phyloP scores from a whole-genome alignment of 495 filamentous ascomycete species.

The Podospora anserina region DNA sequence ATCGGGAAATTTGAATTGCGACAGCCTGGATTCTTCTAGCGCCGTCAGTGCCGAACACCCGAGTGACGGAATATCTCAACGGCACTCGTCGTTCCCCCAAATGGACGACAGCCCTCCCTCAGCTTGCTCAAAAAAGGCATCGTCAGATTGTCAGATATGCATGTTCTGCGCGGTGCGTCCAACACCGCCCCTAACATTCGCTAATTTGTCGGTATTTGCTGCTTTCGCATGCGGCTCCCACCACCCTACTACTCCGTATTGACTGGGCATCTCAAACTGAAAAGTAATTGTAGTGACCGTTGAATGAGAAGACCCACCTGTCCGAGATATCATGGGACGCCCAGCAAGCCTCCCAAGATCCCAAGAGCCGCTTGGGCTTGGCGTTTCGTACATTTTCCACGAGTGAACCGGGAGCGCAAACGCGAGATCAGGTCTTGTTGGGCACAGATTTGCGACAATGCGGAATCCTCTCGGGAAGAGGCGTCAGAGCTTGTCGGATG shows the following conservation, averaged over 20 bases:
- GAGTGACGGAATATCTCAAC: slow-evolving; percentile 7
- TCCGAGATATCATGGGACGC: slow-evolving; percentile 9
- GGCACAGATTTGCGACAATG: not conserved
- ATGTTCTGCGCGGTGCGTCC: not conserved
- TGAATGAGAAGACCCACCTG: not conserved
- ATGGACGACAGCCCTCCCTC: not conserved
- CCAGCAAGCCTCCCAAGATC: slow-evolving; percentile 3
- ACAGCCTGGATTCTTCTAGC: not conserved
- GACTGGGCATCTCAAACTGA: not conserved
- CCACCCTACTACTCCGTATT: not conserved
- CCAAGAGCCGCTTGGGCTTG: slow-evolving; percentile 16
- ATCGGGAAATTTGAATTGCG: not conserved
- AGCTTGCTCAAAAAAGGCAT: not conserved
- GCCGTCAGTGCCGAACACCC: slow-evolving; percentile 7
- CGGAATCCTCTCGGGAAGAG: not conserved
- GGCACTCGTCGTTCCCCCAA: not conserved
- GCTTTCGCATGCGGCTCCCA: not conserved
- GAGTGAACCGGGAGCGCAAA: not conserved
- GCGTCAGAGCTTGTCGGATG: not conserved
- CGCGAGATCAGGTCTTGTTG: not conserved
- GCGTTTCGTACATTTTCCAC: slow-evolving; percentile 6
- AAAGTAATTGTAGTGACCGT: not conserved
- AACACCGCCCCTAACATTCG: not conserved
- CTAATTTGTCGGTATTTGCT: not conserved
- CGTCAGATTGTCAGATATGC: not conserved